A percentile compares a stretch with the other conserved stretches of the same genome.
phyloP scores from a whole-genome alignment of 768 basidiomycete genomes.

The Rhodotorula babjevae region DNA sequence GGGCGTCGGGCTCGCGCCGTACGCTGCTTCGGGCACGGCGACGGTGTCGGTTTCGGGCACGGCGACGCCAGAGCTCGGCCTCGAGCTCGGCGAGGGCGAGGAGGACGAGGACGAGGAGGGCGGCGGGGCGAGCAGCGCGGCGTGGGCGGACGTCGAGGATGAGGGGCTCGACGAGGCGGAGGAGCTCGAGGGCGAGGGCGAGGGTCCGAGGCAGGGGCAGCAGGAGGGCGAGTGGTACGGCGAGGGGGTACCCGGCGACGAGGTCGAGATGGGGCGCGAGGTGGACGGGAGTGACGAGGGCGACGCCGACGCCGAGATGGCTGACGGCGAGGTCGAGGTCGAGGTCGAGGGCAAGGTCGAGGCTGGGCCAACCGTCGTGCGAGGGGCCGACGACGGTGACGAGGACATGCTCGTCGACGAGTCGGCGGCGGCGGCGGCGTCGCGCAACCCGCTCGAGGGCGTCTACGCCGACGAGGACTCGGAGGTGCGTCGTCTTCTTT shows the following conservation, averaged over 20 bases:
- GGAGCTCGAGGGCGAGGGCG: no score
- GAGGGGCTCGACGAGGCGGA: background rate
- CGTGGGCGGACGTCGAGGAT: background rate
- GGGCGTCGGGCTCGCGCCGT: no score
- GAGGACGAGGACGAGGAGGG: slow-evolving; percentile 5
- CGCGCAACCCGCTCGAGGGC: slow-evolving; percentile 8
- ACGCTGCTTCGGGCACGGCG: no score
- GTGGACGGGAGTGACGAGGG: background rate
- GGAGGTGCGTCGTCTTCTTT: background rate
- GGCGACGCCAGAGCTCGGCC: background rate
- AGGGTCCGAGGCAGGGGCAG: no score
- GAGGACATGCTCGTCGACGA: background rate
- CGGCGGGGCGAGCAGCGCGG: background rate
- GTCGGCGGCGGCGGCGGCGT: background rate
- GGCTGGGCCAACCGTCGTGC: no score
- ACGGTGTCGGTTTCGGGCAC: background rate
- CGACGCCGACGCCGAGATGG: background rate
- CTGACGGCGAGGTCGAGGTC: background rate
- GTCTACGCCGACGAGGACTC: slow-evolving; percentile 22
- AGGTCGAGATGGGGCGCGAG: slow-evolving; percentile 7
- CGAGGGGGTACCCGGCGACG: slow-evolving; percentile 11
- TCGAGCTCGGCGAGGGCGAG: background rate
- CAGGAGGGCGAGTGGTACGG: slow-evolving; percentile 7
- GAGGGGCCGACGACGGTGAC: no score
- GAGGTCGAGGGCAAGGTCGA: background rate